Evolutionary conservation across 345 rosid species (phyloP), one percentile per base, ranked within the genome.

Genomic region (Durio zibethinus): DNA sequence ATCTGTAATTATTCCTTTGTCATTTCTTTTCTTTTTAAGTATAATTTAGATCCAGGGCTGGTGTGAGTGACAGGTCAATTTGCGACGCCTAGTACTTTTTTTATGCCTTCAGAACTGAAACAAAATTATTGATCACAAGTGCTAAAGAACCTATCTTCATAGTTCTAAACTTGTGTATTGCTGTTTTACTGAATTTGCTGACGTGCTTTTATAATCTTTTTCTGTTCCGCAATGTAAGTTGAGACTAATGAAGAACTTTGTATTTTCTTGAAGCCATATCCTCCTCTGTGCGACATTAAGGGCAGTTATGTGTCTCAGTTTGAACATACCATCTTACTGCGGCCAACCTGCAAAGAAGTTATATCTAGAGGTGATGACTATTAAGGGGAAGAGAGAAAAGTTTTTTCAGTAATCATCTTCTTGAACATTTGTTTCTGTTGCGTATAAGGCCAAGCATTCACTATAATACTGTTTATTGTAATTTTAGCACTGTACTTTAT

Each of bases 331-430:
- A 88, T 96, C 67, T 82, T 93, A 64, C 92, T 96, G 18, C 92
- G 99, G 77, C 98, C 99, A 0, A 92, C 94, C 62, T 96, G 99
- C 97, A 93, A 93, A 85, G 98, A 96, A 85, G 98, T 93, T 60
- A 82, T 92, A 79, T 93, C 98, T 43, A 89, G 87, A 77, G 98
- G 98, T 25, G 95, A 93, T 68, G 99, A 92, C 69, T 96, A 91
- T 68, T 96, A 21, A 53, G 10, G 33, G 50, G 36, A 64, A 33
- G 5, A 20, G 27, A 5, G 36, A 16, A 64, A 35, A 10, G 21
- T 33, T 62, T 10, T 63, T 16, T 59, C 16, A 59, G 47, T 45
- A n/a, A 11, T 33, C 42, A 31, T 62, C 10, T 25, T 8, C 7
- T 33, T 16, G 38, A 14, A 31, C 5, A 29, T 29, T 61, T 63